Evolutionary conservation across 1,284 basidiomycete genomes (phyloP).

Genomic region (Austroboletus niveus): DNA sequence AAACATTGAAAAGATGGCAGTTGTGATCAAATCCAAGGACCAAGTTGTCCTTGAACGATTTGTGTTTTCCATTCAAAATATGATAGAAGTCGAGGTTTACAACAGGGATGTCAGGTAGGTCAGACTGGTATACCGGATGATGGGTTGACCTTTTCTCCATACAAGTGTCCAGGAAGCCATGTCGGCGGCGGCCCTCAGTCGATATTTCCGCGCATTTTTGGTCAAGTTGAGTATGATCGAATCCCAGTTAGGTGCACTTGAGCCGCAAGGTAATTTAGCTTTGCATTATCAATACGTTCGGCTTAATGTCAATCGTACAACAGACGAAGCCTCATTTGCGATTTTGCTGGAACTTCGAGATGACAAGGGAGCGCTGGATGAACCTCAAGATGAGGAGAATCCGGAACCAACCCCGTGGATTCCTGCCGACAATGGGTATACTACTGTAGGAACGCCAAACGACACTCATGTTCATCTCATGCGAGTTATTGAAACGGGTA

Average conservation of each 20-base stretch:
- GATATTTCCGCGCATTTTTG: slow-evolving; percentile 83
- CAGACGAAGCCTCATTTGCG: slow-evolving; percentile 79
- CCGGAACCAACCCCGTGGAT: slow-evolving; percentile 74
- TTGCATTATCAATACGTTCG: neutral
- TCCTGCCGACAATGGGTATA: slow-evolving; percentile 63
- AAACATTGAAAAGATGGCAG: slow-evolving; percentile 68
- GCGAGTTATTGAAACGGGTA: slow-evolving; percentile 80
- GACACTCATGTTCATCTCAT: slow-evolving; percentile 66
- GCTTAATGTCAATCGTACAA: neutral
- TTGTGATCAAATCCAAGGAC: slow-evolving; percentile 78
- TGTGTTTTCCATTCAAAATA: slow-evolving; percentile 71
- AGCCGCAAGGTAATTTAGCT: slow-evolving; percentile 40
- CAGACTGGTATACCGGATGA: neutral
- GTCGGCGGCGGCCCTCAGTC: slow-evolving; percentile 59
- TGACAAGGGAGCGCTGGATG: slow-evolving; percentile 55
- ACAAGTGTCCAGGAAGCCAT: slow-evolving; percentile 69
- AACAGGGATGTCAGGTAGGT: slow-evolving; percentile 60
- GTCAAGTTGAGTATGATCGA: slow-evolving; percentile 84
- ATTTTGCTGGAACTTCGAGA: slow-evolving; percentile 82
- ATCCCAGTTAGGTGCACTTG: slow-evolving; percentile 65
- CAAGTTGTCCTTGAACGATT: slow-evolving; percentile 79
- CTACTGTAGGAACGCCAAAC: slow-evolving; percentile 57
- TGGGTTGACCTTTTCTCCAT: slow-evolving; percentile 7
- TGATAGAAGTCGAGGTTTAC: slow-evolving; percentile 67
- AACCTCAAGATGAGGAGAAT: slow-evolving; percentile 43